Conservation (phyloP, 2,329 filamentous ascomycete genomes). For the Cladosporium sp. region DNA sequence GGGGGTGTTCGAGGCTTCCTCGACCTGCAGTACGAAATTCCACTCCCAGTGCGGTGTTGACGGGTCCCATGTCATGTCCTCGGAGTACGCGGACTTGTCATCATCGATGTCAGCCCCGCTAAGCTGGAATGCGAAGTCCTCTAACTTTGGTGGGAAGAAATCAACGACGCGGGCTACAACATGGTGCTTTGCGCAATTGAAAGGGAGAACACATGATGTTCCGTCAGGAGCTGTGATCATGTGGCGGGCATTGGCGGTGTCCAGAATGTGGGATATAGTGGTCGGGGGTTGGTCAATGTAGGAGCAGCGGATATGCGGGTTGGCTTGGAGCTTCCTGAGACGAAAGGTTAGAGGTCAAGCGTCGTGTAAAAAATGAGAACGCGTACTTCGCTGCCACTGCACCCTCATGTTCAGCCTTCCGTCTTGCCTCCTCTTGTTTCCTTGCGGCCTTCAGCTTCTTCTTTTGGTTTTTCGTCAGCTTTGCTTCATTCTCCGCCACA, state of each 20-base stretch:
- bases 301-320: slow-evolving; percentile 33
- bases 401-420: neutral
- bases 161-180: slow-evolving; percentile 71
- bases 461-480: slow-evolving; percentile 29
- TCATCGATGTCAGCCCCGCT: slow-evolving; percentile 15
- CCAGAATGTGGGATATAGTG: slow-evolving; percentile 44
- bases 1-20: neutral
- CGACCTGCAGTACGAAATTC: slow-evolving; percentile 72
- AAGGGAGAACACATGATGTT: slow-evolving; percentile 20
- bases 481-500: slow-evolving; percentile 5
- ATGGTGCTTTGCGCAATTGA: slow-evolving; percentile 60
- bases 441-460: slow-evolving; percentile 29
- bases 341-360: too few species aligned
- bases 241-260: slow-evolving; percentile 39
- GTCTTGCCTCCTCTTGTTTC: slow-evolving; percentile 25
- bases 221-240: slow-evolving; percentile 35
- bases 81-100: slow-evolving; percentile 31
- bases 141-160: slow-evolving; percentile 63
- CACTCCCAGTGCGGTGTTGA: slow-evolving; percentile 61
- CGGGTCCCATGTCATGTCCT: slow-evolving; percentile 10
- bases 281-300: slow-evolving; percentile 37
- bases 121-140: slow-evolving; percentile 56
- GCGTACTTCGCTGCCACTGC: slow-evolving; percentile 1
- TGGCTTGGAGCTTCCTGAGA: slow-evolving; percentile 13
- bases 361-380: neutral